A percentile compares a stretch with the other conserved stretches of the same genome.
Conservation (phyloP, 768 basidiomycete species). For the Agaricus blazei region DNA sequence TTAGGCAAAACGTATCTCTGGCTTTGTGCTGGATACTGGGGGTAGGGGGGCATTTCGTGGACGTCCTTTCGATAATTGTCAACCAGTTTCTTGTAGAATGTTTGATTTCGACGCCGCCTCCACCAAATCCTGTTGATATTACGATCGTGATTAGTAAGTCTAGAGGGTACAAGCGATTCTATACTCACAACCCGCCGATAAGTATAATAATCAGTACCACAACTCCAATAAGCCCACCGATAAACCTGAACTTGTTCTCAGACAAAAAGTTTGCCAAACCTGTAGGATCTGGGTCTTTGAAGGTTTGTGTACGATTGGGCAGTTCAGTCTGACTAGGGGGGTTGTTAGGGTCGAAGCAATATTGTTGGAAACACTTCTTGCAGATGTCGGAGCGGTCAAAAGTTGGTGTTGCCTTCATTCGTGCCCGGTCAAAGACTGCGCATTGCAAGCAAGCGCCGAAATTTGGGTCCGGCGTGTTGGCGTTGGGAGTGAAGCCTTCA, state of each 20-base stretch:
- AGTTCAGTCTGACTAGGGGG: slow-evolving; percentile 37
- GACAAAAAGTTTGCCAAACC: slow-evolving; percentile 41
- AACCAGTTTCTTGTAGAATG: slow-evolving; percentile 5
- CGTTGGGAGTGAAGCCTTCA: slow-evolving; percentile 56
- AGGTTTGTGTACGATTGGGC: slow-evolving; percentile 39
- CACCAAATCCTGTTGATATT: slow-evolving; percentile 20
- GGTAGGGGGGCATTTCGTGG: background rate
- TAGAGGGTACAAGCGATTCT: background rate
- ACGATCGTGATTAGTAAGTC: background rate
- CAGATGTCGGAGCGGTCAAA: slow-evolving; percentile 36
- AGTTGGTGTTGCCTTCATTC: slow-evolving; percentile 30
- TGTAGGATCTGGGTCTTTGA: slow-evolving; percentile 52
- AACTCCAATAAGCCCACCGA: slow-evolving; percentile 43
- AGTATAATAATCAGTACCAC: slow-evolving; percentile 32
- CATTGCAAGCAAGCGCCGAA: slow-evolving; percentile 68
- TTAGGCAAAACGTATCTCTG: background rate
- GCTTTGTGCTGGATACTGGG: background rate
- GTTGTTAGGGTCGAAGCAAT: slow-evolving; percentile 46
- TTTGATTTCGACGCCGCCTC: slow-evolving; percentile 18
- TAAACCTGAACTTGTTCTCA: slow-evolving; percentile 38
- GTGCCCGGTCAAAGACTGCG: slow-evolving; percentile 49
- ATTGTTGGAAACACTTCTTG: slow-evolving; percentile 45
- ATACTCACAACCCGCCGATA: slow-evolving; percentile 34
- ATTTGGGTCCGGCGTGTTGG: slow-evolving; percentile 55
- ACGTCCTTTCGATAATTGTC: slow-evolving; percentile 7